Percentiles rank a stretch among this genome's conserved stretches.
phyloP scores from a whole-genome alignment of 1,139 yeast genomes.

The Blastobotrys persicus region DNA sequence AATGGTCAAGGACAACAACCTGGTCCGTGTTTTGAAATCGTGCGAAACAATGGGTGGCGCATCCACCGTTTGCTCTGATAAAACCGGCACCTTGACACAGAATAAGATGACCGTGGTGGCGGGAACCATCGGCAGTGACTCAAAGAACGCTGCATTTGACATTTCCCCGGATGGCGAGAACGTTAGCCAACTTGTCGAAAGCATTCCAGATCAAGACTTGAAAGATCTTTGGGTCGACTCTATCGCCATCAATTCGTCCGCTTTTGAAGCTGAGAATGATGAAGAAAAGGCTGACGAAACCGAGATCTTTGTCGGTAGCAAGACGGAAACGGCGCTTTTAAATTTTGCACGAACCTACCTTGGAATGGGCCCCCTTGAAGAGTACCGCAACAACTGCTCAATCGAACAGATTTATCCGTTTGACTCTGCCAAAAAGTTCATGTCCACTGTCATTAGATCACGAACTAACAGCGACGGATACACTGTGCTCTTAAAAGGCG shows the following conservation, averaged over 20 bases:
- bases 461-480: slow-evolving; percentile 38
- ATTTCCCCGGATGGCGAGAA: slow-evolving; percentile 12
- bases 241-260: slow-evolving; percentile 78
- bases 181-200: slow-evolving; percentile 39
- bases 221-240: slow-evolving; percentile 52
- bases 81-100: slow-evolving; percentile 94
- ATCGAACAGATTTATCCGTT: slow-evolving; percentile 80
- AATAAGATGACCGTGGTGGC: slow-evolving; percentile 86
- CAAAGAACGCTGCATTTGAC: slow-evolving; percentile 27
- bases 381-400: slow-evolving; percentile 41
- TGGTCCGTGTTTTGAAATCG: slow-evolving; percentile 88
- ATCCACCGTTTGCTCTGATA: slow-evolving; percentile 94
- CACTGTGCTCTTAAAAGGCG: slow-evolving; percentile 82
- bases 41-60: slow-evolving; percentile 99
- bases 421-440: slow-evolving; percentile 91
- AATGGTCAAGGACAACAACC: slow-evolving; percentile 94
- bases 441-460: slow-evolving; percentile 62
- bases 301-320: slow-evolving; percentile 76
- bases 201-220: slow-evolving; percentile 35
- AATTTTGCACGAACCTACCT: slow-evolving; percentile 62
- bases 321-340: slow-evolving; percentile 89
- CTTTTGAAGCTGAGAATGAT: slow-evolving; percentile 63
- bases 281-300: slow-evolving; percentile 23
- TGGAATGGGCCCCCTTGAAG: slow-evolving; percentile 43
- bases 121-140: slow-evolving; percentile 56